Base-by-base conservation (phyloP, 768 basidiomycete species). In the Cantharellus cinnabarinus region DNA sequence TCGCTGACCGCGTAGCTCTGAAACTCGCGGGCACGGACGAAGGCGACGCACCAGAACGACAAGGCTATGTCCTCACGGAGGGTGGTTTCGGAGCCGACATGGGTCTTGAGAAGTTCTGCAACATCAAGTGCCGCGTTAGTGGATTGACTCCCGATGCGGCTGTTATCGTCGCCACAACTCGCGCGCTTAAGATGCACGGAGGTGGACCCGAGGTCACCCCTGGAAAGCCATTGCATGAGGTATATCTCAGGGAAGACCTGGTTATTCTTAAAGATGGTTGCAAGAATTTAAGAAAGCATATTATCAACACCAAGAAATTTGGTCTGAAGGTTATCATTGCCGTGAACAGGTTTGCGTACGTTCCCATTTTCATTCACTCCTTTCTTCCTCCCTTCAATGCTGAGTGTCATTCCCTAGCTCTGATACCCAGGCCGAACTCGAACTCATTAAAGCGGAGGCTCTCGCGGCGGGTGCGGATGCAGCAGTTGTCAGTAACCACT, bases 31-130 rank as follows among this genome's bases (percentile, higher is more conserved):
- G 94, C 61, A 85, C 85, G 14, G 95, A 98, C 69, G 79, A 86
- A 63, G 94, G 93, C 59, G 93, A 97, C 66, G 73, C 79, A 1
- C 63, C 83, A 3, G 81, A 83, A 58, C 81, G 83, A 54, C 80
- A 83, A 51, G 94, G 94, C 44, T 99, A 95, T 66, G 94, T 98
- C 61, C 79, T 99, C 64, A 99, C 94, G 38, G 94, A 99, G 72
- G 93, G 90, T 67, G 94, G 94, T 50, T 99, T 98, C 71, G 94
- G 94, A 59, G 93, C 94, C 29, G 94, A 99, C 69, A 99, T 98
- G 82, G 94, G 90, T 42, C 89, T 93, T 89, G 89, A 91, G 72
- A 95, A 99, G 71, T 99, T 98, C 77, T 97, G 89, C 77, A 97
- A 98, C 72, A 97, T 99, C 77, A 99, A 99, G 71, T 97, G 93